phyloP scores from a whole-genome alignment of 257 asterid species.

The Parsonsia alboflavescens region DNA sequence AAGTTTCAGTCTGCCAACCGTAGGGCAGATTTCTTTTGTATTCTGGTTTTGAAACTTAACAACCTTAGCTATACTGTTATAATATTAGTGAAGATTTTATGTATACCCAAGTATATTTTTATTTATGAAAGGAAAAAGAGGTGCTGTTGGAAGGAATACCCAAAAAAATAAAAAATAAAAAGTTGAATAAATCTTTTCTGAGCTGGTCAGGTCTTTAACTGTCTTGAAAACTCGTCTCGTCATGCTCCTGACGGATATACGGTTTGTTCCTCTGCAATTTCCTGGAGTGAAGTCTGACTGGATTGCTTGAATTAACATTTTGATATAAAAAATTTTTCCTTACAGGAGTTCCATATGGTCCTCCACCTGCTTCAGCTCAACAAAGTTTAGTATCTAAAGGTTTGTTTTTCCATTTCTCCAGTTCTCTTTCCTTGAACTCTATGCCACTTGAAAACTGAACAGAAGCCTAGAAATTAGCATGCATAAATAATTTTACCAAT shows the following conservation, averaged over 20 bases:
- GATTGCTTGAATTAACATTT: slow-evolving; percentile 18
- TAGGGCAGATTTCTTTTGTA: slow-evolving; percentile 17
- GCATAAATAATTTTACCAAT: not conserved
- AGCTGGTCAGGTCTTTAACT: not conserved
- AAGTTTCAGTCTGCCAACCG: not conserved
- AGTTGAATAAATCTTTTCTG: not conserved
- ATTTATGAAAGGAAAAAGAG: not conserved
- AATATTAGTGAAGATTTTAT: too few species aligned
- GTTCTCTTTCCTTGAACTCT: slow-evolving; percentile 9
- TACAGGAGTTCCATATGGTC: slow-evolving; percentile 93
- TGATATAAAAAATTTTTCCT: slow-evolving; percentile 47
- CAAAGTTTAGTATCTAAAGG: slow-evolving; percentile 88
- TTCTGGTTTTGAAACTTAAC: not conserved
- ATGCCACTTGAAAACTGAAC: slow-evolving; percentile 18
- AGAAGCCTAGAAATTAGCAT: slow-evolving; percentile 9
- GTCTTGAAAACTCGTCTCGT: not conserved
- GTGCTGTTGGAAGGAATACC: not conserved
- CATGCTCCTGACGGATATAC: not conserved
- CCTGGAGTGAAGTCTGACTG: slow-evolving; percentile 24
- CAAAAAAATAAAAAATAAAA: not conserved
- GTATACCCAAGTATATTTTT: not conserved
- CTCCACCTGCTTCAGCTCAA: slow-evolving; percentile 69
- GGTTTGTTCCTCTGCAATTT: not conserved
- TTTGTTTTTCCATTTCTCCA: slow-evolving; percentile 38
- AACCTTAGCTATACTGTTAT: too few species aligned